Percentiles rank a stretch among this genome's conserved stretches.
These are phyloP conservation scores for Mallotus repandus DNA, from an alignment of 441 rosid genomes.

Conservation along the genomic window DNA sequence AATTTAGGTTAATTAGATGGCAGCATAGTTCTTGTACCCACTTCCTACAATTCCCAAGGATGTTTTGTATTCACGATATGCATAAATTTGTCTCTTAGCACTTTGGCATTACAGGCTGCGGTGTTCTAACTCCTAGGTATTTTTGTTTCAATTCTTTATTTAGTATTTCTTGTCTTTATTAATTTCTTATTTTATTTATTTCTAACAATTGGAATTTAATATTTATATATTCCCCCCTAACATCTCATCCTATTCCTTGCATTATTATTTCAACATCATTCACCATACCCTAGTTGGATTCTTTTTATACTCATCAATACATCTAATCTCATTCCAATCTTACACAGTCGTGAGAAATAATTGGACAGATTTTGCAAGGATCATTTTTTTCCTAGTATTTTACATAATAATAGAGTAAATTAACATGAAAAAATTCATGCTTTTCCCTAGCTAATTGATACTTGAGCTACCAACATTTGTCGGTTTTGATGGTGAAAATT, in stretches of 20 bases:
- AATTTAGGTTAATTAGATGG: slow-evolving; percentile 17
- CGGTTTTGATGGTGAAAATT: too few species aligned
- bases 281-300: too few species aligned
- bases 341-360: too few species aligned
- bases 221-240: not conserved
- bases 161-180: slow-evolving; percentile 18
- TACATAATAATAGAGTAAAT: too few species aligned
- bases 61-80: slow-evolving; percentile 21
- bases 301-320: too few species aligned
- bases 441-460: too few species aligned
- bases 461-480: too few species aligned
- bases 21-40: slow-evolving; percentile 10
- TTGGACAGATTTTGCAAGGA: too few species aligned
- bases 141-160: slow-evolving; percentile 9
- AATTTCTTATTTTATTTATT: not conserved
- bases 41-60: slow-evolving; percentile 43
- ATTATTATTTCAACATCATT: too few species aligned
- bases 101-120: slow-evolving; percentile 39
- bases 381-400: too few species aligned
- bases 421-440: too few species aligned
- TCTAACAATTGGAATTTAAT: not conserved
- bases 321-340: too few species aligned
- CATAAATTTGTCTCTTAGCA: slow-evolving; percentile 35
- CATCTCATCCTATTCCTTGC: not conserved
- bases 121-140: slow-evolving; percentile 45